Evolutionary conservation across 2,329 filamentous ascomycete species (phyloP).

Genomic region (Colletotrichum eleusines): DNA sequence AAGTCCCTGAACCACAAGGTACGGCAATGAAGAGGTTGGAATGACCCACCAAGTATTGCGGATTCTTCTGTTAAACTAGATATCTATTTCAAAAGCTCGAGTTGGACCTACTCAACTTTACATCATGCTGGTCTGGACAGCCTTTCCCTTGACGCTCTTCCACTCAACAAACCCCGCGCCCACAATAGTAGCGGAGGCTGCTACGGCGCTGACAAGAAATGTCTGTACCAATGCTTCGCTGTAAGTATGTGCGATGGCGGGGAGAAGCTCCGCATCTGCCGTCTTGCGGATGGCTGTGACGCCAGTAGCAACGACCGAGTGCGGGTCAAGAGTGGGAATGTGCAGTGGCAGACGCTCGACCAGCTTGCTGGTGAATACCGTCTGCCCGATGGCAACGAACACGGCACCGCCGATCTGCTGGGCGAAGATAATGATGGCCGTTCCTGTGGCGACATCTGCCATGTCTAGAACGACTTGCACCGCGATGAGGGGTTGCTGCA

Average conservation of each 20-base stretch:
- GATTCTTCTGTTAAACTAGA: neutral
- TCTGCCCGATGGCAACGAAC: slow-evolving; percentile 65
- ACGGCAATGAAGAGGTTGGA: neutral
- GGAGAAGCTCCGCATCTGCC: slow-evolving; percentile 48
- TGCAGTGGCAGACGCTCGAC: slow-evolving; percentile 52
- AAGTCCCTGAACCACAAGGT: neutral
- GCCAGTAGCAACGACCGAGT: slow-evolving; percentile 50
- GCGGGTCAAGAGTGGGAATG: slow-evolving; percentile 52
- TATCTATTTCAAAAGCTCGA: neutral
- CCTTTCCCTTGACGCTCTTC: slow-evolving; percentile 69
- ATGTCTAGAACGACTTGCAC: slow-evolving; percentile 58
- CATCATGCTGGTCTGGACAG: slow-evolving; percentile 47
- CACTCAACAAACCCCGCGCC: slow-evolving; percentile 62
- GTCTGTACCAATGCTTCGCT: slow-evolving; percentile 58
- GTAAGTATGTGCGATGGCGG: slow-evolving; percentile 56
- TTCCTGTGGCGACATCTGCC: slow-evolving; percentile 60
- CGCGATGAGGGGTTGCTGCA: slow-evolving; percentile 60
- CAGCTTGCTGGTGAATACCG: slow-evolving; percentile 63
- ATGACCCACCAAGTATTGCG: neutral
- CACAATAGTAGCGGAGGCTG: slow-evolving; percentile 58
- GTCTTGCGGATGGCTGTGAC: slow-evolving; percentile 52
- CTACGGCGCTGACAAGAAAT: slow-evolving; percentile 58
- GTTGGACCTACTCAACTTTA: neutral
- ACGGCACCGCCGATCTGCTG: slow-evolving; percentile 59
- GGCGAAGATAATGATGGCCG: slow-evolving; percentile 60